These are phyloP conservation scores for Centrapalus pauciflorus DNA, from an alignment of 129 eudicot genomes.

Conservation along the genomic window DNA sequence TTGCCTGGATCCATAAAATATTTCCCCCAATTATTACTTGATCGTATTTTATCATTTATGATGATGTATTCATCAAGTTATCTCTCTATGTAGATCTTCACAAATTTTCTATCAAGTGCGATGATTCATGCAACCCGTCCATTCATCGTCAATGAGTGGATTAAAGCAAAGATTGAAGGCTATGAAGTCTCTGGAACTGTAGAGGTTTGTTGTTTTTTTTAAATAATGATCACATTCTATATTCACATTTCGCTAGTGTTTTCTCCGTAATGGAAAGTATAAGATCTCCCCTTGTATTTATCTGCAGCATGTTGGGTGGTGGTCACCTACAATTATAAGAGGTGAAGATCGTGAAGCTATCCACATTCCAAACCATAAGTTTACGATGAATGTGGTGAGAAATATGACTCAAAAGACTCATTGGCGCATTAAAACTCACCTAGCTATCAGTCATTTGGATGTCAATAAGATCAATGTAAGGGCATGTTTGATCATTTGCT, in stretches of 20 bases:
- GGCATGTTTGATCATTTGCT: background rate
- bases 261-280: background rate
- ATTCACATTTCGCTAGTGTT: background rate
- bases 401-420: slow-evolving; percentile 94
- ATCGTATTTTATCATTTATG: background rate
- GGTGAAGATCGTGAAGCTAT: slow-evolving; percentile 99
- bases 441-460: slow-evolving; percentile 93
- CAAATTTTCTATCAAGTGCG: slow-evolving; percentile 89
- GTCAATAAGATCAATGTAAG: slow-evolving; percentile 84
- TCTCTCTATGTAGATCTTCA: slow-evolving; percentile 63
- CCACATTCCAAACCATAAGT: slow-evolving; percentile 92
- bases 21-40: background rate
- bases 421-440: slow-evolving; percentile 95
- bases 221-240: background rate
- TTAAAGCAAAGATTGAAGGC: slow-evolving; percentile 92
- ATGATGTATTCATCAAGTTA: background rate
- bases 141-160: slow-evolving; percentile 88
- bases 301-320: slow-evolving; percentile 94
- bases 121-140: slow-evolving; percentile 98
- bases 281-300: background rate
- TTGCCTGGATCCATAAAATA: too few relatives aligned
- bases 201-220: slow-evolving; percentile 57
- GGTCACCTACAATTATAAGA: slow-evolving; percentile 95
- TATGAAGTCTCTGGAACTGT: slow-evolving; percentile 97
- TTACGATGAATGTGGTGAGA: slow-evolving; percentile 88